Percentiles rank a stretch among this genome's conserved stretches.
phyloP scores from a whole-genome alignment of 805 yeast genomes.

The Saccharomycopsis amapae region DNA sequence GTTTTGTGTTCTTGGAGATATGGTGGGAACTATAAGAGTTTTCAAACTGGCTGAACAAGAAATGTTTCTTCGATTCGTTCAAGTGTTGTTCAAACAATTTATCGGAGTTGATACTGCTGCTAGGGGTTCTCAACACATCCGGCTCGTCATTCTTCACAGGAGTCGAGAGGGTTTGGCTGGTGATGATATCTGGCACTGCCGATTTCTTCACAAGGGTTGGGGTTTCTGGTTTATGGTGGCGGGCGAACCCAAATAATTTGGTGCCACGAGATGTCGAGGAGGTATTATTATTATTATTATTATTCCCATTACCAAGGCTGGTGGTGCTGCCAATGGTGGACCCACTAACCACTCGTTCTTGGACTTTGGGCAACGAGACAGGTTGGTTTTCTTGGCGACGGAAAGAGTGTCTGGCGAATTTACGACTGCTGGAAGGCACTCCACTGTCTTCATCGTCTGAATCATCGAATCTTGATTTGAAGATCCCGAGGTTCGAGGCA shows the following conservation, averaged over 20 bases:
- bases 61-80: constrained; percentile 19
- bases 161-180: background rate
- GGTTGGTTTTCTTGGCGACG: background rate
- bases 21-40: constrained; percentile 5
- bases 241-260: constrained; percentile 13
- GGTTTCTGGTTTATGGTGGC: constrained; percentile 2
- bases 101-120: constrained; percentile 20
- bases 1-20: background rate
- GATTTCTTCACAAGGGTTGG: constrained; percentile 1
- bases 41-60: constrained; percentile 12
- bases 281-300: too few relatives aligned
- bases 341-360: too few relatives aligned
- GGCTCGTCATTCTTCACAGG: constrained; percentile 9
- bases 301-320: too few relatives aligned
- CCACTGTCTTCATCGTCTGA: constrained; percentile 20
- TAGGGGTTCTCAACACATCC: constrained; percentile 18
- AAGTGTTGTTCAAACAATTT: constrained; percentile 20
- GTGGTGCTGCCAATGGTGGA: too few relatives aligned
- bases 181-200: background rate
- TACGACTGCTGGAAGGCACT: background rate
- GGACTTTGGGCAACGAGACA: background rate
- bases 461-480: constrained; percentile 20
- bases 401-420: constrained; percentile 7
- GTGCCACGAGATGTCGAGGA: background rate
- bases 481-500: constrained; percentile 7